Percentiles rank a stretch among this genome's conserved stretches.
phyloP scores from a whole-genome alignment of 768 basidiomycete species.

The Mycena albidolilacea region DNA sequence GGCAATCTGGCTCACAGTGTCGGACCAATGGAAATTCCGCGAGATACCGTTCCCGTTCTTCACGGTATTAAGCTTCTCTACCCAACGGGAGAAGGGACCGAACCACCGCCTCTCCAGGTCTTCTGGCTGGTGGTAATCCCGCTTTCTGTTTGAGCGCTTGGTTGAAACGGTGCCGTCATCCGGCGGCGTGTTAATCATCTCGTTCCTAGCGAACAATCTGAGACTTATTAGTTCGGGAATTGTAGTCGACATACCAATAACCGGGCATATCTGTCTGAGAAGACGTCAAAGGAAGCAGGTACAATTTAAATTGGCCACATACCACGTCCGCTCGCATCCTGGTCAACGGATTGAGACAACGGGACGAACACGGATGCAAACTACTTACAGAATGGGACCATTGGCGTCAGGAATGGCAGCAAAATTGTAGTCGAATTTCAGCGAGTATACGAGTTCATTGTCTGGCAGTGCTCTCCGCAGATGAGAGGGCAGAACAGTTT shows the following conservation, averaged over 20 bases:
- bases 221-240: no score
- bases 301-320: not conserved
- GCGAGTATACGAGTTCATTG: constrained; percentile 34
- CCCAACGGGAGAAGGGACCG: not conserved
- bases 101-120: constrained; percentile 29
- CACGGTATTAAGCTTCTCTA: no score
- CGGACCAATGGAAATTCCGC: constrained; percentile 29
- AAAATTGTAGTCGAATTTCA: constrained; percentile 42
- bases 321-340: constrained; percentile 35
- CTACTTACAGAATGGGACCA: constrained; percentile 26
- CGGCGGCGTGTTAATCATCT: no score
- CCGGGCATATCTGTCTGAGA: constrained; percentile 34
- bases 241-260: constrained; percentile 17
- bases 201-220: not conserved
- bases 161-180: no score
- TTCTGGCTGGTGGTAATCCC: constrained; percentile 41
- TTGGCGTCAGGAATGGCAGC: constrained; percentile 38
- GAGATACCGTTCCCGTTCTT: not conserved
- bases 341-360: not conserved
- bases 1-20: constrained; percentile 33
- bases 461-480: not conserved
- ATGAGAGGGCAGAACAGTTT: constrained; percentile 29
- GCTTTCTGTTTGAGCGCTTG: constrained; percentile 27
- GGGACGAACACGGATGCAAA: not conserved
- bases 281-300: not conserved